Conservation (phyloP, 176 grass and related monocot genomes). For the Triticum urartu region DNA sequence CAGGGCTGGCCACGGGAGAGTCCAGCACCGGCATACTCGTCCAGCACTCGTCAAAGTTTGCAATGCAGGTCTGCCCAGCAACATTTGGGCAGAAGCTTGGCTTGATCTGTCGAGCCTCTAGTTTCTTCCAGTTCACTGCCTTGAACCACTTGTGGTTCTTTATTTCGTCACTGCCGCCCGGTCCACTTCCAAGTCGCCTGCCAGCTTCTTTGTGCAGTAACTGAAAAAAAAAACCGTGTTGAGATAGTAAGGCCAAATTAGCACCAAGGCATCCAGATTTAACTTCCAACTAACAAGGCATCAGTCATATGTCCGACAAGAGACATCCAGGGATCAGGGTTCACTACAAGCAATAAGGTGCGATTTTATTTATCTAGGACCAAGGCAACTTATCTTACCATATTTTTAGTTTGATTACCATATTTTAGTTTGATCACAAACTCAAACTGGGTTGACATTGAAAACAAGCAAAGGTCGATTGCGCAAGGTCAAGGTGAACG, state of each 20-base stretch:
- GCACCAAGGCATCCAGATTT: background rate
- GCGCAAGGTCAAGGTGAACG: slow-evolving; percentile 17
- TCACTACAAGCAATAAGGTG: background rate
- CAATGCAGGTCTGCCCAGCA: slow-evolving; percentile 71
- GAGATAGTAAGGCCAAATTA: background rate
- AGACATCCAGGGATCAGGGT: background rate
- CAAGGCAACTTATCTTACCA: background rate
- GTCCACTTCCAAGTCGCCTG: slow-evolving; percentile 68
- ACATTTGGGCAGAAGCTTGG: slow-evolving; percentile 93
- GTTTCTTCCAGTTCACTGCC: slow-evolving; percentile 81
- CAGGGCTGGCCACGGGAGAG: slow-evolving; percentile 83
- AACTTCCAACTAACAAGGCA: background rate
- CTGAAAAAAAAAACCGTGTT: slow-evolving; percentile 27
- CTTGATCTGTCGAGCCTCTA: slow-evolving; percentile 72
- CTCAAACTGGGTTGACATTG: background rate
- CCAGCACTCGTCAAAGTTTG: slow-evolving; percentile 88
- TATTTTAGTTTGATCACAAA: background rate
- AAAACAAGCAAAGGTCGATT: background rate
- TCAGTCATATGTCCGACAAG: background rate
- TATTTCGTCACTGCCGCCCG: slow-evolving; percentile 66
- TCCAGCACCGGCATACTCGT: slow-evolving; percentile 85
- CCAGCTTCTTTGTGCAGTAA: slow-evolving; percentile 85
- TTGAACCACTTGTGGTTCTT: slow-evolving; percentile 99
- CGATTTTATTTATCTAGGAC: background rate
- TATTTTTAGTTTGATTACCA: background rate